Evolutionary conservation across 2,329 filamentous ascomycete species (phyloP).

Genomic region (Arthrinium phaeospermum): DNA sequence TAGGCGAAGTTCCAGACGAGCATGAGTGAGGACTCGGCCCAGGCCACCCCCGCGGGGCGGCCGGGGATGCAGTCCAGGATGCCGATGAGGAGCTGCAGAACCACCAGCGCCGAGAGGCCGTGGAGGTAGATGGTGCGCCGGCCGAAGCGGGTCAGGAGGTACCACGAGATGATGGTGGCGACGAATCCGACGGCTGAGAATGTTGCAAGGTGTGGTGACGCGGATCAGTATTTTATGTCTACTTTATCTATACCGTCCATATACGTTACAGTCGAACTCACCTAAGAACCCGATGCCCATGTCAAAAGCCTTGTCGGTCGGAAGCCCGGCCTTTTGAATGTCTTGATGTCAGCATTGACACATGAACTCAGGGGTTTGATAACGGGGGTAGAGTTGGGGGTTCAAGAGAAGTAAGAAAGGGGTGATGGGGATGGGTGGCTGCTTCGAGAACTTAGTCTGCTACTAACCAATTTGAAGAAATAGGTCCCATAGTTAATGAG

Average conservation of each 20-base stretch:
- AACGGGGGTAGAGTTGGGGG: neutral
- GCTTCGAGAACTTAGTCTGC: neutral
- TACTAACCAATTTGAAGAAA: conserved; percentile 47
- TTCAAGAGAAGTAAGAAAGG: neutral
- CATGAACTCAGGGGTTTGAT: neutral
- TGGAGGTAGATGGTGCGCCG: conserved; percentile 56
- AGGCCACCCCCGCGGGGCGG: conserved; percentile 45
- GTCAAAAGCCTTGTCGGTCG: conserved; percentile 54
- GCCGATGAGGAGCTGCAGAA: conserved; percentile 54
- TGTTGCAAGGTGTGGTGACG: neutral
- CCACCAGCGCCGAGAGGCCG: conserved; percentile 50
- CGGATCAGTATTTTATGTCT: too few species aligned
- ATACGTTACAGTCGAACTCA: conserved; percentile 29
- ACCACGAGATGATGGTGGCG: conserved; percentile 61
- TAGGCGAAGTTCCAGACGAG: conserved; percentile 58
- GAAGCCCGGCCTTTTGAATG: conserved; percentile 57
- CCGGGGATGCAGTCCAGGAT: conserved; percentile 52
- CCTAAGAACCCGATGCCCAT: conserved; percentile 58
- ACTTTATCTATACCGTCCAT: too few species aligned
- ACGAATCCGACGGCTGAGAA: conserved; percentile 52
- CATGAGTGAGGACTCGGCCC: conserved; percentile 57
- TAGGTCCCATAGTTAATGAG: conserved; percentile 70
- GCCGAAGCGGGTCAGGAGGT: conserved; percentile 54
- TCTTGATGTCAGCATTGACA: neutral
- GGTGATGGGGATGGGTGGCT: neutral